Conservation (phyloP, 2,329 filamentous ascomycete species). For the Penicillium sp. region DNA sequence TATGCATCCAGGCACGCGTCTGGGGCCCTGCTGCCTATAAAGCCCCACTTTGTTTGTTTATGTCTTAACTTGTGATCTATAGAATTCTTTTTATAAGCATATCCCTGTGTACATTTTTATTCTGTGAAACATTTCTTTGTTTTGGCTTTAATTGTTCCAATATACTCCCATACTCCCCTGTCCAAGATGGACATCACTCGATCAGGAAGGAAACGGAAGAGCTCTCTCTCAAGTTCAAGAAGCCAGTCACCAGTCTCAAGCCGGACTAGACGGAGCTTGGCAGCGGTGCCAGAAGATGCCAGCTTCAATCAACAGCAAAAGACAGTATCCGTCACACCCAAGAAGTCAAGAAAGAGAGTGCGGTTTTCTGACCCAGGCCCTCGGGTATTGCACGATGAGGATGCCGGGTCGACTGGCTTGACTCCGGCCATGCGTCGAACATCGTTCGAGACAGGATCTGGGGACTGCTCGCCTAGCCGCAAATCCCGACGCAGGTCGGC, state of each 20-base stretch:
- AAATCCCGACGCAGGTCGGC: slow-evolving; percentile 28
- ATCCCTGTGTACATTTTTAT: neutral
- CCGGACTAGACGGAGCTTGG: slow-evolving; percentile 12
- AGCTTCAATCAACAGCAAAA: neutral
- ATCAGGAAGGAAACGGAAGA: slow-evolving; percentile 22
- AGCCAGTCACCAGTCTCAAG: slow-evolving; percentile 14
- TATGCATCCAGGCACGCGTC: slow-evolving; percentile 11
- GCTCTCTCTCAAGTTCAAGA: slow-evolving; percentile 13
- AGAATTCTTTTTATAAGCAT: slow-evolving; percentile 10
- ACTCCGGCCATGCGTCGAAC: slow-evolving; percentile 39
- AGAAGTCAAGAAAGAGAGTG: slow-evolving; percentile 34
- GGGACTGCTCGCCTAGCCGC: slow-evolving; percentile 24
- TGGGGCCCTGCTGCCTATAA: slow-evolving; percentile 14
- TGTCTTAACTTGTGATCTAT: slow-evolving; percentile 17
- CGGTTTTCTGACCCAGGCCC: slow-evolving; percentile 41
- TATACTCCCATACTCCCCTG: neutral
- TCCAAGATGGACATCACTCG: slow-evolving; percentile 22
- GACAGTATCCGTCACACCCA: slow-evolving; percentile 20
- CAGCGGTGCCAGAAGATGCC: neutral
- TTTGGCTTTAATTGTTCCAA: neutral
- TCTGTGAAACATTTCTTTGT: neutral
- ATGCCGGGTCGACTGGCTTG: slow-evolving; percentile 33
- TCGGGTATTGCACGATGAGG: slow-evolving; percentile 15
- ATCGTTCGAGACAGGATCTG: slow-evolving; percentile 24
- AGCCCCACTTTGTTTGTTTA: slow-evolving; percentile 23